Evolutionary conservation across 306 rosid species (phyloP).

Genomic region (Lathyrus oleraceus): DNA sequence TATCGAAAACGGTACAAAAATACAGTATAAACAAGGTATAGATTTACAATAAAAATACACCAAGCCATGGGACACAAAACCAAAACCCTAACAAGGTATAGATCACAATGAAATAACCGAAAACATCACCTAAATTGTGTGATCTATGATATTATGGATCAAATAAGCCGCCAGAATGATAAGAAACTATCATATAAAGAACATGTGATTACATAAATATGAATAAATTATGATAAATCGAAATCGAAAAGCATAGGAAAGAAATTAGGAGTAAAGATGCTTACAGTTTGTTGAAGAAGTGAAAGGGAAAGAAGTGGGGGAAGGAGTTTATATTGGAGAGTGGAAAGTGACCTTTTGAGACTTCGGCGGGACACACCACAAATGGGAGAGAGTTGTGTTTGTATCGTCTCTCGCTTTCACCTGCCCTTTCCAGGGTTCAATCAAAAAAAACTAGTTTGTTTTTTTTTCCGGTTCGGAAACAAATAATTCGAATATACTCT

Average conservation of each 20-base stretch:
- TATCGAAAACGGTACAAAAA: not conserved
- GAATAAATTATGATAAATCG: not conserved
- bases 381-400: no score
- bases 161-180: not conserved
- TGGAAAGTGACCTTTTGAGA: slow-evolving; percentile 35
- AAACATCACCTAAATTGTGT: not conserved
- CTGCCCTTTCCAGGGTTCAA: no score
- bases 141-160: not conserved
- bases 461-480: no score
- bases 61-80: not conserved
- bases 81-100: not conserved
- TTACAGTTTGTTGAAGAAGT: not conserved
- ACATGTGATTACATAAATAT: not conserved
- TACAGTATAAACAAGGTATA: not conserved
- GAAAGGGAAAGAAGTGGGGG: not conserved
- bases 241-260: not conserved
- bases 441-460: no score
- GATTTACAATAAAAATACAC: no score
- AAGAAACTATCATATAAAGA: not conserved
- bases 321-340: not conserved
- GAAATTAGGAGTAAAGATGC: not conserved
- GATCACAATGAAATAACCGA: not conserved
- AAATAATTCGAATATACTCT: no score
- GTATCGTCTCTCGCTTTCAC: no score
- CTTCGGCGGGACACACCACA: not conserved